phyloP scores from a whole-genome alignment of 2,329 filamentous ascomycete species.

The Aspergillus uvarum region DNA sequence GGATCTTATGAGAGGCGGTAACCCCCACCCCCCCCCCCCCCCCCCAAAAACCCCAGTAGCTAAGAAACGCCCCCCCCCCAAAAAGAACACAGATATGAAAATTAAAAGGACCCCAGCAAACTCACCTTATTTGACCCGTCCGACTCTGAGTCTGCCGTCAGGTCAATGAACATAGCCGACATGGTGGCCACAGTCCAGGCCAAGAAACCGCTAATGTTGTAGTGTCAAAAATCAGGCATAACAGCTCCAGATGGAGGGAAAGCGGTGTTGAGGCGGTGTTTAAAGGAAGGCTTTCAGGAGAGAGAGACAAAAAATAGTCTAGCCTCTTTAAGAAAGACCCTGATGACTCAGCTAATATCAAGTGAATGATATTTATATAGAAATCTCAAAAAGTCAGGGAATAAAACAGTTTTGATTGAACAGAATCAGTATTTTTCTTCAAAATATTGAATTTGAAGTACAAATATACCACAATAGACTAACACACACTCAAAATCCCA shows the following conservation, averaged over 20 bases:
- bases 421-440: neutral
- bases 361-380: neutral
- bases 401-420: neutral
- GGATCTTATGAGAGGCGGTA: neutral
- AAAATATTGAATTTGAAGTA: too few relatives aligned
- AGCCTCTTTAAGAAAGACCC: neutral
- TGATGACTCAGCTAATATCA: neutral
- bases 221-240: neutral
- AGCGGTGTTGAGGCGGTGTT: neutral
- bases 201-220: neutral
- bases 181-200: neutral
- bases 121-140: slow-evolving; percentile 16
- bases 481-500: too few relatives aligned
- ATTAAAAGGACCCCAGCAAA: neutral
- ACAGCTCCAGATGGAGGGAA: neutral
- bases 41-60: too few relatives aligned
- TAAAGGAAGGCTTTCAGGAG: neutral
- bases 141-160: slow-evolving; percentile 27
- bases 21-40: too few relatives aligned
- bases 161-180: slow-evolving; percentile 25
- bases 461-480: too few relatives aligned
- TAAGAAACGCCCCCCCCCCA: too few relatives aligned
- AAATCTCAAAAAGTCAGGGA: neutral
- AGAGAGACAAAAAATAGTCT: neutral
- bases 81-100: neutral